Evolutionary conservation across 352 stramenopile genomes (phyloP).

Genomic region (Globisporangium ultimum): DNA sequence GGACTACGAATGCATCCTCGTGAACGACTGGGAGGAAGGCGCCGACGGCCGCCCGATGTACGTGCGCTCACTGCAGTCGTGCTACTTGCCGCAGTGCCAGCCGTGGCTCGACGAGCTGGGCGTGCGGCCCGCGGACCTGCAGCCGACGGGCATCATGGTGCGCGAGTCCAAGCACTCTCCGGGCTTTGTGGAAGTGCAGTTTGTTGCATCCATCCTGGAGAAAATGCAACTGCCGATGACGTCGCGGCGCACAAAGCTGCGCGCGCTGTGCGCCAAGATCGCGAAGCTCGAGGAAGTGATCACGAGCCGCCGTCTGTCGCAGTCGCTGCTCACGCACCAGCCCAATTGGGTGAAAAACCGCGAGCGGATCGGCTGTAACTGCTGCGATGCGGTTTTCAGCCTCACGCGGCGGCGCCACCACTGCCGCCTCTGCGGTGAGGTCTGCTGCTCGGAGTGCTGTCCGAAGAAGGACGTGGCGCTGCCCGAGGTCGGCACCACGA

Average conservation of each 20-base stretch:
- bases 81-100: conserved; percentile 56
- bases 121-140: conserved; percentile 41
- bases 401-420: conserved; percentile 74
- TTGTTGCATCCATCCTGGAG: conserved; percentile 72
- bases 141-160: conserved; percentile 77
- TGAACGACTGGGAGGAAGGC: conserved; percentile 71
- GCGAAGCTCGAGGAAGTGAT: conserved; percentile 65
- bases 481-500: conserved; percentile 51
- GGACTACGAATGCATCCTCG: conserved; percentile 73
- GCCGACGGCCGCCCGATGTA: conserved; percentile 55
- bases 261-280: conserved; percentile 48
- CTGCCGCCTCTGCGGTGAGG: conserved; percentile 71
- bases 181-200: conserved; percentile 70
- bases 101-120: conserved; percentile 63
- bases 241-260: conserved; percentile 54
- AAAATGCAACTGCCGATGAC: conserved; percentile 56
- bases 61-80: conserved; percentile 65
- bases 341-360: conserved; percentile 69
- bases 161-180: conserved; percentile 40
- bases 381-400: conserved; percentile 63
- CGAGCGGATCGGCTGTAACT: conserved; percentile 51
- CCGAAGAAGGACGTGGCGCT: conserved; percentile 81
- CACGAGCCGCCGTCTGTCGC: conserved; percentile 63
- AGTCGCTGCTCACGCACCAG: conserved; percentile 61
- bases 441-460: conserved; percentile 74